Evolutionary conservation across 257 asterid genomes (phyloP), one percentile per base, ranked within the genome.

Genomic region (Solanum chilense): DNA sequence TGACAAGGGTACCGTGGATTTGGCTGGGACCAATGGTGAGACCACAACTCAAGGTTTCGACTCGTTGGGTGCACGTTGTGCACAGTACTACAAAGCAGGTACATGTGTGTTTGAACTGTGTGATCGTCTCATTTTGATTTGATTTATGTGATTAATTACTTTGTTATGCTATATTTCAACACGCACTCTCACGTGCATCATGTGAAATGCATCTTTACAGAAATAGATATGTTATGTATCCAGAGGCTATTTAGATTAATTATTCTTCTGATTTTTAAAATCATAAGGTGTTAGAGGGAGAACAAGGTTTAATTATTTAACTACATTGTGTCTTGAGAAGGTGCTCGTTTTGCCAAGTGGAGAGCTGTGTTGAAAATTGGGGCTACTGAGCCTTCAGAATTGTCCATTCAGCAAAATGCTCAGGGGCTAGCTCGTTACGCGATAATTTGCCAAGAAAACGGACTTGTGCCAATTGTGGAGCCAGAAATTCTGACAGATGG

Each of bases 271-370:
- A 11, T 71, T 18, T 25, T 6, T 49, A 52, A 16, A 52, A 52
- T 52, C 2, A 1, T 41, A 39, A 23, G 33, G 9, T 75, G 7
- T 39, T 39, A 41, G 33, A 76, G 20, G n/a, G 56, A 15, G 9
- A 21, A 41, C 0, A n/a, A 10, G 12, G 12, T 80, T 29, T 80
- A 80, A 29, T 29, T 5, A 18, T 80, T 29, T 16, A 80, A 47
- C 52, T 5, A 47, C 52, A 29, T 16, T 16, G 47, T 80, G 66
- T 47, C 27, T 80, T 6, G 37, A 47, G 29, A 80, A 80, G 85
- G 98, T n/a, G 98, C 97, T 9, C 93, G 98, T 3, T 95, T 95
- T 49, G 98, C 98, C 42, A 95, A 95, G 93, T 95, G 98, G 98
- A 93, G 98, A 7, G 90, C 97, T 1, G 98, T 95, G 9, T 91